Conservation (phyloP, 805 yeast species). For the Candida fluviatilis region DNA sequence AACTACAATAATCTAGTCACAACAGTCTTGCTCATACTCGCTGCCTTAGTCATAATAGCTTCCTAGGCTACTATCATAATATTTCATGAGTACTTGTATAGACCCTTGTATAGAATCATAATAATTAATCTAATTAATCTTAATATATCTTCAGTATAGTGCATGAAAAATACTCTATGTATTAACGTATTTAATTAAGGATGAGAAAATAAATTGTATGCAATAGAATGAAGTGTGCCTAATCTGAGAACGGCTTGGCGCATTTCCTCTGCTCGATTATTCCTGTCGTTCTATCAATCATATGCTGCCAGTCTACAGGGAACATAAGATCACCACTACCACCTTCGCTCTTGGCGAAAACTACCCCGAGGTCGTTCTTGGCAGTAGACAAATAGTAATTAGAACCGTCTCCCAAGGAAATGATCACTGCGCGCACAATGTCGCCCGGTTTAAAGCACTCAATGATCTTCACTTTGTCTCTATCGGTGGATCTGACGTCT, state of each 20-base stretch:
- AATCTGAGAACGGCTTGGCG: conserved; percentile 68
- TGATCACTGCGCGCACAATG: conserved; percentile 75
- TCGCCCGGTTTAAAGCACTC: conserved; percentile 91
- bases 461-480: conserved; percentile 77
- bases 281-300: conserved; percentile 78
- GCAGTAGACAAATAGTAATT: conserved; percentile 90
- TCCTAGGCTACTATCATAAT: too few species aligned
- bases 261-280: conserved; percentile 77
- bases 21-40: too few species aligned
- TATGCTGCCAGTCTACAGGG: conserved; percentile 94
- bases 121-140: too few species aligned
- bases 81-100: too few species aligned
- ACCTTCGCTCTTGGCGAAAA: conserved; percentile 73
- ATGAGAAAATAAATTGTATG: too few species aligned
- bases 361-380: conserved; percentile 87
- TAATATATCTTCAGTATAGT: too few species aligned
- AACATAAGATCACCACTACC: conserved; percentile 73
- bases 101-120: too few species aligned
- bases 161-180: too few species aligned
- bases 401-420: conserved; percentile 91
- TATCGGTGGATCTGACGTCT: conserved; percentile 86
- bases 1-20: too few species aligned
- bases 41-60: too few species aligned
- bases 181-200: too few species aligned
- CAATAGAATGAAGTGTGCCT: neutral